Conservation (phyloP, 768 basidiomycete species). For the Lactarius hengduanensis region DNA sequence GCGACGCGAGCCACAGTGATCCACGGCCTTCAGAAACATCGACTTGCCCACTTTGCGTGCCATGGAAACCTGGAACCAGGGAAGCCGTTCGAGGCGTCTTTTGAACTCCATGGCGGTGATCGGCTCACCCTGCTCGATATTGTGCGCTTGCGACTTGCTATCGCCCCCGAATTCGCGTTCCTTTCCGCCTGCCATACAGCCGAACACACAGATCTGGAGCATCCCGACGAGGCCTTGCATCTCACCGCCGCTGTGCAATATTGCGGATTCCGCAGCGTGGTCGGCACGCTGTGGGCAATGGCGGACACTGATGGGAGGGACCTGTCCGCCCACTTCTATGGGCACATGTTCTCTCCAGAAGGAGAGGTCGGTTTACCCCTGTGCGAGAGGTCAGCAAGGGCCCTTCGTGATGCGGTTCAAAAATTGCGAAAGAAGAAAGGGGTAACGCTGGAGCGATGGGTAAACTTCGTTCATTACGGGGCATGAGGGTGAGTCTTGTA, state of each 20-base stretch:
- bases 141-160: slow-evolving; percentile 9
- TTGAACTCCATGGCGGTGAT: slow-evolving; percentile 8
- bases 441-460: slow-evolving; percentile 13
- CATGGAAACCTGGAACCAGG: slow-evolving; percentile 11
- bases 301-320: slow-evolving; percentile 21
- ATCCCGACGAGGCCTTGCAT: slow-evolving; percentile 20
- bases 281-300: slow-evolving; percentile 26
- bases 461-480: slow-evolving; percentile 21
- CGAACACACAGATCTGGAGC: slow-evolving; percentile 5
- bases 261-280: slow-evolving; percentile 21
- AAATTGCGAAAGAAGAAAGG: slow-evolving; percentile 14
- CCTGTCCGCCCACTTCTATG: slow-evolving; percentile 15
- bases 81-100: slow-evolving; percentile 9
- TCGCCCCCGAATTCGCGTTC: slow-evolving; percentile 21
- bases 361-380: neutral
- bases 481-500: neutral
- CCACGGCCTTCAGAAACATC: slow-evolving; percentile 3
- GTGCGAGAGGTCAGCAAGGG: slow-evolving; percentile 10
- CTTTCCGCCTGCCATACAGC: slow-evolving; percentile 23
- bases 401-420: slow-evolving; percentile 1
- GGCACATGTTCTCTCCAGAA: slow-evolving; percentile 13
- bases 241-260: slow-evolving; percentile 23
- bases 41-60: slow-evolving; percentile 17
- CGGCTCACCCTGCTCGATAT: slow-evolving; percentile 13
- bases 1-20: slow-evolving; percentile 4